Percentiles rank a stretch among this genome's conserved stretches.
These are phyloP conservation scores for Vigna mungo DNA, from an alignment of 306 rosid species.

Conservation along the genomic window DNA sequence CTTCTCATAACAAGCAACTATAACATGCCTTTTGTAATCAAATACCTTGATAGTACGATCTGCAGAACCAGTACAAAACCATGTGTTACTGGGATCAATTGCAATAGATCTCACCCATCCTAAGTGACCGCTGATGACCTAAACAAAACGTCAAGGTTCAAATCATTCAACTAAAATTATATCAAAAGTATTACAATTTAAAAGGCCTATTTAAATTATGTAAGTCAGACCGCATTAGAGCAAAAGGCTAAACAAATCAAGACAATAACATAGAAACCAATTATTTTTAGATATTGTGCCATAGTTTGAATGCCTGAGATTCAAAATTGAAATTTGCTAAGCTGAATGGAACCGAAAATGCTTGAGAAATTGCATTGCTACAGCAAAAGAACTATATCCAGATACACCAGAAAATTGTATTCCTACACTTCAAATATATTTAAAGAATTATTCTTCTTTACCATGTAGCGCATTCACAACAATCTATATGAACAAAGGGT, in stretches of 20 bases:
- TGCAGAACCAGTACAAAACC: slow-evolving; percentile 99
- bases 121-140: slow-evolving; percentile 98
- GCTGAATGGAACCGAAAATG: slow-evolving; percentile 23
- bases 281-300: not conserved
- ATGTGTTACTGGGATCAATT: slow-evolving; percentile 93
- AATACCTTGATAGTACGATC: slow-evolving; percentile 98
- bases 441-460: not conserved
- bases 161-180: slow-evolving; percentile 8
- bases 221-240: slow-evolving; percentile 9
- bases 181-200: slow-evolving; percentile 15
- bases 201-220: not conserved
- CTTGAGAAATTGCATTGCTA: slow-evolving; percentile 33
- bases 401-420: not conserved
- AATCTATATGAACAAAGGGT: not conserved
- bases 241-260: slow-evolving; percentile 23
- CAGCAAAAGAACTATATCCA: not conserved
- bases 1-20: slow-evolving; percentile 27
- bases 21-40: slow-evolving; percentile 34
- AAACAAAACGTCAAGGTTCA: slow-evolving; percentile 37
- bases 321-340: slow-evolving; percentile 7
- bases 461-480: not conserved
- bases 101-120: slow-evolving; percentile 99
- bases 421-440: not conserved
- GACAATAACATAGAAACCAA: slow-evolving; percentile 19
- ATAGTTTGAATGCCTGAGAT: too few species aligned